Conservation (phyloP, 228 moss, liverwort and hornwort species). For the Sphagnum magellanicum region DNA sequence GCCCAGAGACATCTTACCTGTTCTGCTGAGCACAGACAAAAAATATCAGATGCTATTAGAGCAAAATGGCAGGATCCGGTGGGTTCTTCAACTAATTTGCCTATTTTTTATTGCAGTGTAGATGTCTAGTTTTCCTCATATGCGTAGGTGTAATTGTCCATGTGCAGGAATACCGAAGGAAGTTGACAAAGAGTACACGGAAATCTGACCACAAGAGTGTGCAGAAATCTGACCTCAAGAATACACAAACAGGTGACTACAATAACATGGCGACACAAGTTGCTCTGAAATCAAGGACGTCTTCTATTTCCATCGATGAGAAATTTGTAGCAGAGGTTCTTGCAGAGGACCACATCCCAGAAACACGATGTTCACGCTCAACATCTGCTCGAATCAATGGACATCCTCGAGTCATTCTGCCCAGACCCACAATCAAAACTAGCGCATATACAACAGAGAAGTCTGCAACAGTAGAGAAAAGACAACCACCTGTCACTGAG, state of each 20-base stretch:
- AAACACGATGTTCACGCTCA: conserved; percentile 32
- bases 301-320: conserved; percentile 39
- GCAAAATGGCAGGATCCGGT: conserved; percentile 97
- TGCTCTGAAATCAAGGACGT: background rate
- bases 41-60: conserved; percentile 80
- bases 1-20: conserved; percentile 16
- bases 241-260: too few species aligned
- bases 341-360: conserved; percentile 46
- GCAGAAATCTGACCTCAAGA: too few species aligned
- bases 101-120: too few species aligned
- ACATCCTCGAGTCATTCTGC: conserved; percentile 36
- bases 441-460: too few species aligned
- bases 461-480: too few species aligned
- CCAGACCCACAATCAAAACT: conserved; percentile 15
- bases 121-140: too few species aligned
- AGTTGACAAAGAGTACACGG: conserved; percentile 53
- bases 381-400: conserved; percentile 47
- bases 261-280: too few species aligned
- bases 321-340: conserved; percentile 80
- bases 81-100: too few species aligned
- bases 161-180: conserved; percentile 64
- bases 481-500: background rate
- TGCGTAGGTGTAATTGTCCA: background rate
- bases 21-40: conserved; percentile 67
- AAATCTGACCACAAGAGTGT: conserved; percentile 10